Percentiles rank a stretch among this genome's conserved stretches.
These are phyloP conservation scores for Chaetoceros tenuissimus DNA, from an alignment of 108 stramenopile species.

Conservation along the genomic window DNA sequence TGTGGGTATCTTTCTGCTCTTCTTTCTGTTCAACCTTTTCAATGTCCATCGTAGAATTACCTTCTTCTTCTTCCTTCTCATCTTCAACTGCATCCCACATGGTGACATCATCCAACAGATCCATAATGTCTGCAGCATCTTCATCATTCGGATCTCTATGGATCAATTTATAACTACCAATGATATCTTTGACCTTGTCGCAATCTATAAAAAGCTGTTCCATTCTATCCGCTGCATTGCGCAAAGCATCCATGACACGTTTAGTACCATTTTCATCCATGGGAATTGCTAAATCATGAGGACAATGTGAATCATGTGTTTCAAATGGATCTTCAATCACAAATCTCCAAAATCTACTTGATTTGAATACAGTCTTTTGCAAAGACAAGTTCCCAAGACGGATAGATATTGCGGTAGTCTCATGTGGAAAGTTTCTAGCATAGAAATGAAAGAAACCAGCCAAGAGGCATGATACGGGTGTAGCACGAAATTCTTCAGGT, in stretches of 20 bases:
- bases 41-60: no score
- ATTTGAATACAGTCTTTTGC: constrained; percentile 45
- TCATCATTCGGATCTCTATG: no score
- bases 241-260: neutral
- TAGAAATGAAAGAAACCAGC: constrained; percentile 80
- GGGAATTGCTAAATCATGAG: constrained; percentile 68
- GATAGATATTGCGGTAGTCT: constrained; percentile 40
- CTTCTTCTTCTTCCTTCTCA: no score
- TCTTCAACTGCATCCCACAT: no score
- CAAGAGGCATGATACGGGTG: constrained; percentile 34
- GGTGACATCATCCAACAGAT: no score
- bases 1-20: no score
- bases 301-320: constrained; percentile 62
- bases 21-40: no score
- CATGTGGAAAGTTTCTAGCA: constrained; percentile 31
- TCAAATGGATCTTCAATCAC: constrained; percentile 86
- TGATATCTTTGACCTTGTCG: neutral
- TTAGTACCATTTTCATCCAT: constrained; percentile 32
- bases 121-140: no score
- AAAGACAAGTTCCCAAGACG: constrained; percentile 29
- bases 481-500: constrained; percentile 13
- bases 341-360: constrained; percentile 30
- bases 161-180: neutral
- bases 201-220: neutral
- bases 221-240: neutral